Conservation (phyloP, 257 asterid genomes). For the Penstemon newberryi region DNA sequence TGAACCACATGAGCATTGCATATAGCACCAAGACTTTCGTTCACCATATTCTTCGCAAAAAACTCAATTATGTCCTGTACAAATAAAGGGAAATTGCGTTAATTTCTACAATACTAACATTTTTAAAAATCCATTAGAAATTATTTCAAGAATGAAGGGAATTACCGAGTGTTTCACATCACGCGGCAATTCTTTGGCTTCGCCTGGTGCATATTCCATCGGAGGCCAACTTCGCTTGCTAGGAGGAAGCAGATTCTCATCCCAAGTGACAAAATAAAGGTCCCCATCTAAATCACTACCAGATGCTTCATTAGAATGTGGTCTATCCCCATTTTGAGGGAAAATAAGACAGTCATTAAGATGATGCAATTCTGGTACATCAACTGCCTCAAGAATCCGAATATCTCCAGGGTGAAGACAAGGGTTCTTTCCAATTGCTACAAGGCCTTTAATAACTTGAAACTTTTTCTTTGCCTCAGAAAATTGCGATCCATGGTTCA, state of each 20-base stretch:
- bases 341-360: constrained; percentile 80
- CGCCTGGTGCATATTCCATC: constrained; percentile 75
- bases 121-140: not conserved
- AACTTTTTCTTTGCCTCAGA: constrained; percentile 45
- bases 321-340: constrained; percentile 89
- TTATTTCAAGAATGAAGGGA: constrained; percentile 17
- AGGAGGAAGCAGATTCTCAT: constrained; percentile 84
- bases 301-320: constrained; percentile 91
- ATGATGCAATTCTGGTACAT: constrained; percentile 62
- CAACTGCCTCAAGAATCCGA: constrained; percentile 81
- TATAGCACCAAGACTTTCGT: constrained; percentile 77
- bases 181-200: constrained; percentile 47
- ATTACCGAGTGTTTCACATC: constrained; percentile 53
- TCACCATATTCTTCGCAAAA: constrained; percentile 77
- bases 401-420: constrained; percentile 98
- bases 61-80: constrained; percentile 76
- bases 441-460: constrained; percentile 66
- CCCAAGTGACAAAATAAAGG: constrained; percentile 94
- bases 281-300: constrained; percentile 98
- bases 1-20: constrained; percentile 99
- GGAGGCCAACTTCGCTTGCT: constrained; percentile 76
- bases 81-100: not conserved
- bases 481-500: constrained; percentile 67
- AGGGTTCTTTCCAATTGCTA: constrained; percentile 85
- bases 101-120: constrained; percentile 1